Evolutionary conservation across 1,284 basidiomycete genomes (phyloP).

Genomic region (Ganoderma meredithae): DNA sequence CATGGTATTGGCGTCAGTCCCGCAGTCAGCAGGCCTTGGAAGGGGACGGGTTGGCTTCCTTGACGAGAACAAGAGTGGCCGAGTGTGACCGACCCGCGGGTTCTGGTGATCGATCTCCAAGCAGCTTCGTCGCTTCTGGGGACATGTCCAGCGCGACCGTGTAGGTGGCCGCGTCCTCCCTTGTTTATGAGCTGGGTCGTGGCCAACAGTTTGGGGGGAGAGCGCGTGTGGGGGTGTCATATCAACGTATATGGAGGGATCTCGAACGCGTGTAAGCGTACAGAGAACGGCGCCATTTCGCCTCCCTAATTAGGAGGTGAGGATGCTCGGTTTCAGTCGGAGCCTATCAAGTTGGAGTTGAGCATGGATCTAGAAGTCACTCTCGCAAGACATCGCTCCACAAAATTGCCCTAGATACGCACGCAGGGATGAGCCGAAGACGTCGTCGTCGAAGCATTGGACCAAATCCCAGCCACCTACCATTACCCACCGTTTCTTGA

Average conservation of each 20-base stretch:
- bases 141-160: not conserved
- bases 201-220: not conserved
- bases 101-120: not conserved
- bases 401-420: too few relatives aligned
- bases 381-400: not conserved
- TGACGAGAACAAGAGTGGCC: not conserved
- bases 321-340: not conserved
- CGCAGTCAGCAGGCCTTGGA: not conserved
- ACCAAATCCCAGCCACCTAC: too few relatives aligned
- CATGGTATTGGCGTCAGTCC: not conserved
- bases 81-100: constrained; percentile 1
- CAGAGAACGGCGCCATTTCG: not conserved
- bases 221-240: not conserved
- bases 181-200: not conserved
- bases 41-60: not conserved
- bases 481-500: too few relatives aligned
- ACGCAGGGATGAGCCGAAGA: too few relatives aligned
- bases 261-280: not conserved
- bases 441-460: too few relatives aligned
- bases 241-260: not conserved
- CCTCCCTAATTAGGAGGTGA: not conserved
- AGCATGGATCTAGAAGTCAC: not conserved
- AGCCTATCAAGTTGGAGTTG: not conserved
- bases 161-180: not conserved
- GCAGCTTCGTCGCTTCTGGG: not conserved